Evolutionary conservation across 2,329 filamentous ascomycete species (phyloP).

Genomic region (Hypoxylon sp.): DNA sequence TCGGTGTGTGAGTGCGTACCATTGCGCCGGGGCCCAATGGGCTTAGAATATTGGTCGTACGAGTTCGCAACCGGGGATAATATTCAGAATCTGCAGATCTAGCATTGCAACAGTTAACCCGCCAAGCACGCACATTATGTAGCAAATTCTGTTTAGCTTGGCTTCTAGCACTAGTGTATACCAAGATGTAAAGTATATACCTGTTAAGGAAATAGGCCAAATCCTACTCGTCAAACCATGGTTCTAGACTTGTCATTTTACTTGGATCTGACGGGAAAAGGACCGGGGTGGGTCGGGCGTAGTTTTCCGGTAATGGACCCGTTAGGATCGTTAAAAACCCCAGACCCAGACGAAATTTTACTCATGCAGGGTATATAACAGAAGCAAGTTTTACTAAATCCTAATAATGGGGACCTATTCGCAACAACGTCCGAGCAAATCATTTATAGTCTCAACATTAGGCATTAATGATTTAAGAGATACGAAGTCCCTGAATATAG

Average conservation of each 20-base stretch:
- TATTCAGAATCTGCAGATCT: conserved; percentile 8
- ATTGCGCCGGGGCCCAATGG: background rate
- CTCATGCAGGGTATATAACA: background rate
- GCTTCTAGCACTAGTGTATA: background rate
- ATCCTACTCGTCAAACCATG: background rate
- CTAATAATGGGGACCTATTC: conserved; percentile 1
- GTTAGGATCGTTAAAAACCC: conserved; percentile 10
- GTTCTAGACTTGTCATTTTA: conserved; percentile 10
- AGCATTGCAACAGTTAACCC: background rate
- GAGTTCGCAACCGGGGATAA: background rate
- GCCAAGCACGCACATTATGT: background rate
- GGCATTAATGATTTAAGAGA: background rate
- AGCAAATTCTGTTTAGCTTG: background rate
- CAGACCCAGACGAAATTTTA: conserved; percentile 6
- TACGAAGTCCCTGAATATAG: background rate
- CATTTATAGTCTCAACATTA: background rate
- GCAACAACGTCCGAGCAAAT: background rate
- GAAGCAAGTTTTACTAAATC: conserved; percentile 1
- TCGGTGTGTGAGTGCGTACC: conserved; percentile 10
- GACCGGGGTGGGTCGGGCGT: background rate
- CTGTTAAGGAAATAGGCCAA: conserved; percentile 4
- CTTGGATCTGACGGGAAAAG: conserved; percentile 6
- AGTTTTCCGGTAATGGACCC: conserved; percentile 7
- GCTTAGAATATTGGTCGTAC: background rate
- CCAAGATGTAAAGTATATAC: conserved; percentile 1